Conservation (phyloP, 1,284 basidiomycete genomes). For the Grifola frondosa region DNA sequence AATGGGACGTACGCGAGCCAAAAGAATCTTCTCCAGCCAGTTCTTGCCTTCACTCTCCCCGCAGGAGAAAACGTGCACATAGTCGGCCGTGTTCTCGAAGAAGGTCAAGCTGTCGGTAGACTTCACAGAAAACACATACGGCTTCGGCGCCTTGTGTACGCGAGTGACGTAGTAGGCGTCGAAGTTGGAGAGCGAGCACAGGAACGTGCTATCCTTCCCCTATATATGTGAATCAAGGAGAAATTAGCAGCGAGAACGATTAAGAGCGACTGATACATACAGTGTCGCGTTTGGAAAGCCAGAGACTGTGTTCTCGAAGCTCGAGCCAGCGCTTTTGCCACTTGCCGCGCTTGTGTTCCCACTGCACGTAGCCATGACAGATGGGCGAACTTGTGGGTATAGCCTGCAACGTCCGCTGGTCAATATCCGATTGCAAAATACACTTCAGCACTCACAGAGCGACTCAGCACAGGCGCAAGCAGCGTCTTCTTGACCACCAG, state of each 20-base stretch:
- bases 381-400: slow-evolving; percentile 72
- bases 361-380: slow-evolving; percentile 75
- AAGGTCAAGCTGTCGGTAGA: slow-evolving; percentile 80
- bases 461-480: slow-evolving; percentile 55
- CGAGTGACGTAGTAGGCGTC: slow-evolving; percentile 80
- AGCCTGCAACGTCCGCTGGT: slow-evolving; percentile 43
- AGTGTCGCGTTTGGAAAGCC: slow-evolving; percentile 83
- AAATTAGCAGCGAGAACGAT: too few species aligned
- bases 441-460: slow-evolving; percentile 53
- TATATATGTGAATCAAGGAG: too few species aligned
- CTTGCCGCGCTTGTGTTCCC: slow-evolving; percentile 85
- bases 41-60: slow-evolving; percentile 66
- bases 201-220: slow-evolving; percentile 79
- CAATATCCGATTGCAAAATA: too few species aligned
- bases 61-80: slow-evolving; percentile 79
- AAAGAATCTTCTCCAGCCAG: slow-evolving; percentile 71
- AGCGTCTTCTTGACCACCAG: slow-evolving; percentile 76
- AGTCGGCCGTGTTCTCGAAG: slow-evolving; percentile 85
- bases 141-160: slow-evolving; percentile 71
- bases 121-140: slow-evolving; percentile 82
- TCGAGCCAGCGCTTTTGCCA: slow-evolving; percentile 90
- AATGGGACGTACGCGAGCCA: slow-evolving; percentile 64
- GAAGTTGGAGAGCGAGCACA: slow-evolving; percentile 83
- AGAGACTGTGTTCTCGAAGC: slow-evolving; percentile 80
- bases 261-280: too few species aligned